Evolutionary conservation across 169 alveolate genomes (phyloP).

Genomic region (Eimeria necatrix): DNA sequence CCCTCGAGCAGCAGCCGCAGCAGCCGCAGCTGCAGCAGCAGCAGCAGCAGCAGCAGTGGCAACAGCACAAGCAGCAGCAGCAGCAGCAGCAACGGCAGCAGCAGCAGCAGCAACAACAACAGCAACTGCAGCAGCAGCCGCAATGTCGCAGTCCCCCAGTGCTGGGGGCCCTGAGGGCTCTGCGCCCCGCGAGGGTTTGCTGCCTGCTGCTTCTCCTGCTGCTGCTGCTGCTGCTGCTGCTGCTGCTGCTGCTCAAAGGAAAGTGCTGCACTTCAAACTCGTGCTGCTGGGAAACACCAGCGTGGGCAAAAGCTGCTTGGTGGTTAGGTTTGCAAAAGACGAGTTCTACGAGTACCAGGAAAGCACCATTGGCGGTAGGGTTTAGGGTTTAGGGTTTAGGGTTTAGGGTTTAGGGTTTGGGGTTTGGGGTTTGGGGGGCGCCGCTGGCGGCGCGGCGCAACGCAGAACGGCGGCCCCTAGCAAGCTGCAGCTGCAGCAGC

Average conservation of each 20-base stretch:
- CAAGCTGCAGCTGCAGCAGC: not conserved
- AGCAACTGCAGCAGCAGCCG: not conserved
- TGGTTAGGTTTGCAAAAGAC: conserved; percentile 90
- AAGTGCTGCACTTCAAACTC: conserved; percentile 89
- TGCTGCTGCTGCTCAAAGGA: too few species aligned
- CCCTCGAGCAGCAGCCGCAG: not conserved
- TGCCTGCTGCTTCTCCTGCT: not conserved
- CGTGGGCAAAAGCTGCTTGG: conserved; percentile 81
- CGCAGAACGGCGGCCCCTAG: not conserved
- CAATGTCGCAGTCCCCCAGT: not conserved
- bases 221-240: not conserved
- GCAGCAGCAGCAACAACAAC: conserved; percentile 30
- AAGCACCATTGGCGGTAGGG: too few species aligned
- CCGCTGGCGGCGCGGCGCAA: too few species aligned
- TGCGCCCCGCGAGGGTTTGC: not conserved
- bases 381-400: too few species aligned
- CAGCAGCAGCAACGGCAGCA: conserved; percentile 22
- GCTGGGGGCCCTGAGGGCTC: not conserved
- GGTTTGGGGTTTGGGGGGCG: too few species aligned
- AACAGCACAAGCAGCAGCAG: not conserved
- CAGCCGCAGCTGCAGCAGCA: not conserved
- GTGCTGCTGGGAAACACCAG: conserved; percentile 94
- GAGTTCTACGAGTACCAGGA: conserved; percentile 91
- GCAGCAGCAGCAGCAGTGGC: not conserved
- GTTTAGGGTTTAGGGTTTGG: too few species aligned